These are phyloP conservation scores for Arachis stenosperma DNA, from an alignment of 306 rosid species.

Conservation along the genomic window DNA sequence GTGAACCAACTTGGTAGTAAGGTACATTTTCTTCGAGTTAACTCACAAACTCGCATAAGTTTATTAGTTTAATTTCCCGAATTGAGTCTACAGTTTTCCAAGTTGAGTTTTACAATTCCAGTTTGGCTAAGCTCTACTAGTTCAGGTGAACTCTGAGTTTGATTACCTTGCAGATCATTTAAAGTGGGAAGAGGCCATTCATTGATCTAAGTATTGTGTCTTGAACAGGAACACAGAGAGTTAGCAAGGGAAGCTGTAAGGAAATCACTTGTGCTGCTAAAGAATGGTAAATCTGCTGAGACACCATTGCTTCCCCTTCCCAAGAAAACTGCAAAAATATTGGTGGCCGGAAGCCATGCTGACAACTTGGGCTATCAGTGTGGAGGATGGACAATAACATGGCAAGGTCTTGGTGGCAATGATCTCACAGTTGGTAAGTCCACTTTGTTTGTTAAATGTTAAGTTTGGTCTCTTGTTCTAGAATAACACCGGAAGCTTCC, in stretches of 20 bases:
- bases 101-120: no score
- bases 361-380: conserved; percentile 90
- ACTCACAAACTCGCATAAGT: no score
- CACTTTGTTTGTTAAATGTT: neutral
- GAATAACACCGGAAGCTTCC: neutral
- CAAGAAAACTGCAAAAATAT: conserved; percentile 71
- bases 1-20: conserved; percentile 68
- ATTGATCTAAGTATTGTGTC: conserved; percentile 6
- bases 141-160: no score
- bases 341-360: conserved; percentile 90
- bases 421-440: conserved; percentile 71
- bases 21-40: conserved; percentile 45
- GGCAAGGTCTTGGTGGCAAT: conserved; percentile 89
- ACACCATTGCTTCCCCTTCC: conserved; percentile 84
- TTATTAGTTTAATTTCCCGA: no score
- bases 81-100: no score
- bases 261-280: conserved; percentile 80
- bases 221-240: conserved; percentile 82
- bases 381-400: conserved; percentile 97
- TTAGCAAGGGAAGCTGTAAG: conserved; percentile 94
- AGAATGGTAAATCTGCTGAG: conserved; percentile 63
- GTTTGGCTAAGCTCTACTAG: no score
- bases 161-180: neutral
- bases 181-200: conserved; percentile 2
- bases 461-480: neutral